Conservation (phyloP, 78 protist species). For the Isochrysis galbana region DNA sequence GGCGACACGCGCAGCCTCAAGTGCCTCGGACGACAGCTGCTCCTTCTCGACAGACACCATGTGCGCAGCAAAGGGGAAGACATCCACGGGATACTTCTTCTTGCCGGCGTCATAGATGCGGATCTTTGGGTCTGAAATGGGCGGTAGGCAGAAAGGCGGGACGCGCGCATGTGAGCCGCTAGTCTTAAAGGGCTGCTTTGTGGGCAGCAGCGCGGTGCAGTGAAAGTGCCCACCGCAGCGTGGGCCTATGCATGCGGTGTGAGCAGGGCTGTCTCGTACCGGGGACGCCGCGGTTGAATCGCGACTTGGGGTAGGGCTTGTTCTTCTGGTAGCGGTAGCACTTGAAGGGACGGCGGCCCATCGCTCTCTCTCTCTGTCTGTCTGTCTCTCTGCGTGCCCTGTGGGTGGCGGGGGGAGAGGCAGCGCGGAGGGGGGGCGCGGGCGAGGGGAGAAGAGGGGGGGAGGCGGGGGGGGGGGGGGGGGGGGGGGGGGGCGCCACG, state of each 20-base stretch:
- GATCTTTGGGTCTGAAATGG: conserved; percentile 75
- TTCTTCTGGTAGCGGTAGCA: conserved; percentile 96
- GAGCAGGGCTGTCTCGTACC: not conserved
- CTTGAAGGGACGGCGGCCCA: not conserved
- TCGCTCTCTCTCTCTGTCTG: not conserved
- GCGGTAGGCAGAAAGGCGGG: not conserved
- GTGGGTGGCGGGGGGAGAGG: no score
- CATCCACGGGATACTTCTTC: conserved; percentile 93
- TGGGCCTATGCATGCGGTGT: no score
- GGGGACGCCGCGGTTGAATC: conserved; percentile 99
- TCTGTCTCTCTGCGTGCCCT: no score
- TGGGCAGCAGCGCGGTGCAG: not conserved
- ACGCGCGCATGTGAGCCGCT: not conserved
- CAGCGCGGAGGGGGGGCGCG: no score
- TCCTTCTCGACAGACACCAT: conserved; percentile 95
- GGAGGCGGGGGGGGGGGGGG: no score
- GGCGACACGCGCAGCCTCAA: conserved; percentile 99
- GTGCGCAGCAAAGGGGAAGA: conserved; percentile 98
- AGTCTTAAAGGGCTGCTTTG: not conserved
- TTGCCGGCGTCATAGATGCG: conserved; percentile 96
- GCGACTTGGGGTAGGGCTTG: conserved; percentile 99
- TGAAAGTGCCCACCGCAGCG: no score
- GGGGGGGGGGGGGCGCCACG: no score
- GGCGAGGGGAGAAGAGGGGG: no score
- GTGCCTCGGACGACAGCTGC: conserved; percentile 97